Evolutionary conservation across 257 asterid species (phyloP).

Genomic region (Rhazya stricta): DNA sequence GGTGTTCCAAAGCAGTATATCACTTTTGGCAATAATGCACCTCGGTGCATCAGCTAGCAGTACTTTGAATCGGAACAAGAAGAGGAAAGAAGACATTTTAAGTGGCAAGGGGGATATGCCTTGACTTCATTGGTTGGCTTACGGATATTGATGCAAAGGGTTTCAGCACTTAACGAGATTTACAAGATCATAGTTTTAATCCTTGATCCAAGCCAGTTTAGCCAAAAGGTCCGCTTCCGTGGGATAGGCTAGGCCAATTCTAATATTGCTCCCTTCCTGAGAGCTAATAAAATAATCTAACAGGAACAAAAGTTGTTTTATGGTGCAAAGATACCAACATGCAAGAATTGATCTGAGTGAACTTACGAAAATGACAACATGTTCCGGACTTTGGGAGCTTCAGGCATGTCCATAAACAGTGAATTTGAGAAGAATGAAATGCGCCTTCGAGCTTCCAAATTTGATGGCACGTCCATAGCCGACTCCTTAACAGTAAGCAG

Average conservation of each 20-base stretch:
- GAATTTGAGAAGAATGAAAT: slow-evolving; percentile 97
- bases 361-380: slow-evolving; percentile 97
- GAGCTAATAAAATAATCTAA: no score
- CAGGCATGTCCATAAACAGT: slow-evolving; percentile 96
- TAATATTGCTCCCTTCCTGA: not conserved
- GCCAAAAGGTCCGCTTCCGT: not conserved
- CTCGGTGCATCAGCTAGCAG: not conserved
- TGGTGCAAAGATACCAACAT: not conserved
- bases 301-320: no score
- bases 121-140: not conserved
- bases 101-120: not conserved
- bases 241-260: not conserved
- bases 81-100: not conserved
- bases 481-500: slow-evolving; percentile 94
- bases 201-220: not conserved
- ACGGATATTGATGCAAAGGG: not conserved
- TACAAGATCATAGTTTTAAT: not conserved
- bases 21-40: not conserved
- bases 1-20: not conserved
- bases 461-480: slow-evolving; percentile 99
- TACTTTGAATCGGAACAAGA: not conserved
- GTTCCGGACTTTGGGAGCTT: slow-evolving; percentile 95
- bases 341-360: slow-evolving; percentile 15
- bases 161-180: not conserved
- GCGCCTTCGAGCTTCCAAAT: slow-evolving; percentile 92